A percentile compares a stretch with the other conserved stretches of the same genome.
Evolutionary conservation across 331 rosid species (phyloP).

Genomic region (Phaseolus coccineus): DNA sequence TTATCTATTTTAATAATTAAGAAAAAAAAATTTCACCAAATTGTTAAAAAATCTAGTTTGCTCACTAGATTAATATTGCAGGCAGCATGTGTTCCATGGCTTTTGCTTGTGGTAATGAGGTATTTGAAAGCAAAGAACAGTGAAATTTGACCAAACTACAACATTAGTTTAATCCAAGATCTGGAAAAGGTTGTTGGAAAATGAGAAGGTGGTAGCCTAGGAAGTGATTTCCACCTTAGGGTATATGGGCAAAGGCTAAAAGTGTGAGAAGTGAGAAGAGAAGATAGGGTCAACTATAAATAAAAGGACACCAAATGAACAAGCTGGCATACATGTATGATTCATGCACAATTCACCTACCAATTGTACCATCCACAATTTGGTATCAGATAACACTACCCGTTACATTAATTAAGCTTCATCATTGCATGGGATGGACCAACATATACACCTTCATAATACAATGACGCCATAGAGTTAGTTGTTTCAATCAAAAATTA

Average conservation of each 20-base stretch:
- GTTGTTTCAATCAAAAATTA: constrained; percentile 38
- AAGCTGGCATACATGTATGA: constrained; percentile 49
- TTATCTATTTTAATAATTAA: too few relatives aligned
- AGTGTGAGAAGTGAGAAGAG: constrained; percentile 11
- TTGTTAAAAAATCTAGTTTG: too few relatives aligned
- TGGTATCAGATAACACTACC: constrained; percentile 41
- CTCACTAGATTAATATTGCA: neutral
- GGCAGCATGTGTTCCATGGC: constrained; percentile 26
- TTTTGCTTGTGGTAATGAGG: neutral
- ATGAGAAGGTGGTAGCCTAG: neutral
- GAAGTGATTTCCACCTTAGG: neutral
- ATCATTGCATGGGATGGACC: constrained; percentile 43
- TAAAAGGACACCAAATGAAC: constrained; percentile 40
- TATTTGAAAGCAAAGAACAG: constrained; percentile 2
- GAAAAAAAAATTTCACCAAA: too few relatives aligned
- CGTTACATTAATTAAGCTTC: constrained; percentile 53
- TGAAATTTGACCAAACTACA: constrained; percentile 33
- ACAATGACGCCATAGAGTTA: constrained; percentile 29
- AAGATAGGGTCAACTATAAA: constrained; percentile 44
- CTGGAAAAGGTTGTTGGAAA: constrained; percentile 8
- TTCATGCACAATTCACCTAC: constrained; percentile 48
- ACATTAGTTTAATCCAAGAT: constrained; percentile 24
- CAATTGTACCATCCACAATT: constrained; percentile 34
- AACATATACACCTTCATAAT: constrained; percentile 32
- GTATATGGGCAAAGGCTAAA: neutral